Base-by-base conservation (phyloP, 495 filamentous ascomycete genomes). In the Podospora pseudopauciseta region DNA sequence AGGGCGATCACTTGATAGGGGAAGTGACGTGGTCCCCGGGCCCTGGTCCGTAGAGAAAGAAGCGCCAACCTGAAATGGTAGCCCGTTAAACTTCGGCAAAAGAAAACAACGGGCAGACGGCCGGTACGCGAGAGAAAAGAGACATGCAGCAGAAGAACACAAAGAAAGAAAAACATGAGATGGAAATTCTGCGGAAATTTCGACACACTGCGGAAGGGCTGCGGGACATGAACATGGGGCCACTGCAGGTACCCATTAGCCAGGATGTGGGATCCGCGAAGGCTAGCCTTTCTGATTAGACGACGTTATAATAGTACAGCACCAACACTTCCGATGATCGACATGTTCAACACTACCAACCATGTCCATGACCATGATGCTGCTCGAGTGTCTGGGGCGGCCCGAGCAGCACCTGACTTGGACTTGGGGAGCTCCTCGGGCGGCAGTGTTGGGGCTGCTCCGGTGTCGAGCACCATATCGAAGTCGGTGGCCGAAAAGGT, bases 401-500 rank as follows among this genome's bases (percentile, higher is more conserved):
- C n/a, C 61, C 15, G 61, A 19, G 28, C 20, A n/a, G 23, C 4
- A n/a, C 15, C 11, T 28, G 34, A 15, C 16, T 63, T 34, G 11
- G n/a, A 5, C 59, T 66, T n/a, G 55, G 39, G 18, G 27, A 60
- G 32, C 19, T 20, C 28, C 19, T 67, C n/a, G 65, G 34, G 32
- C 18, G 65, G 61, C 13, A 72, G 61, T 0, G 49, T 64, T 65
- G 73, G 75, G 18, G 75, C 73, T 61, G 68, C 56, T 26, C 71
- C 75, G 58, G 65, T 63, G 26, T 69, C 32, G n/a, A 76, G 55
- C 7, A 62, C 20, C 53, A 73, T 64, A 16, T 32, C 64, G 32
- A 74, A 77, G 27, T 65, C 65, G 7, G 68, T 58, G 1, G 74
- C 70, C 28, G 72, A 70, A 63, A 77, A 77, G 9, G 73, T 77